Conservation (phyloP, 2,329 filamentous ascomycete species). For the Exophiala mesophila region DNA sequence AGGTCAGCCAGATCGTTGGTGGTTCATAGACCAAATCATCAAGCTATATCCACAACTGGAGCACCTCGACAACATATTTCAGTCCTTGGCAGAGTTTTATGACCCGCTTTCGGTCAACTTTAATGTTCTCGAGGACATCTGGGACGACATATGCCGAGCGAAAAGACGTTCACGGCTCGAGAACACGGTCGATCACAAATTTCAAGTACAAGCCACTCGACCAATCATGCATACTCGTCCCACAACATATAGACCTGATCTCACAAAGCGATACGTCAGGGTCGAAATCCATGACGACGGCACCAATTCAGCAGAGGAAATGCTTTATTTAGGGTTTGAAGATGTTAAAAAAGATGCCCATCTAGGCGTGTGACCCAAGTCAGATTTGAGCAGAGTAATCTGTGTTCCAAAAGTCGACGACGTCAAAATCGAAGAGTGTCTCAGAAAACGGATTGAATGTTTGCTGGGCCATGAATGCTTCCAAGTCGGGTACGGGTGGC, state of each 20-base stretch:
- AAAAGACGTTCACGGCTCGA: neutral
- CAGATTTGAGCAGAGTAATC: slow-evolving; percentile 3
- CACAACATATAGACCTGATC: slow-evolving; percentile 10
- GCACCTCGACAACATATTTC: slow-evolving; percentile 12
- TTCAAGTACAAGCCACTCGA: neutral
- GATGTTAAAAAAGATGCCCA: too few relatives aligned
- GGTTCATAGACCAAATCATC: slow-evolving; percentile 13
- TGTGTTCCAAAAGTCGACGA: slow-evolving; percentile 19
- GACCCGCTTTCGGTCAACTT: slow-evolving; percentile 15
- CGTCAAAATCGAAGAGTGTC: slow-evolving; percentile 22
- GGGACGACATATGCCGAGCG: slow-evolving; percentile 9
- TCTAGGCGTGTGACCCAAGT: too few relatives aligned
- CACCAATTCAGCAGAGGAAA: neutral
- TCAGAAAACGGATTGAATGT: slow-evolving; percentile 19
- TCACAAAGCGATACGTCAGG: slow-evolving; percentile 5
- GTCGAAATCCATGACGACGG: slow-evolving; percentile 3
- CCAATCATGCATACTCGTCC: slow-evolving; percentile 10
- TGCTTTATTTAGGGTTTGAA: neutral
- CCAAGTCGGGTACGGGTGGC: slow-evolving; percentile 11
- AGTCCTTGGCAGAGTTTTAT: slow-evolving; percentile 14
- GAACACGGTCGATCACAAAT: neutral
- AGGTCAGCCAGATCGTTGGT: slow-evolving; percentile 7
- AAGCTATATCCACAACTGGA: slow-evolving; percentile 10
- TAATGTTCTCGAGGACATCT: slow-evolving; percentile 11
- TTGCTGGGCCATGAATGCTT: slow-evolving; percentile 12